Base-by-base conservation (phyloP, 805 yeast species). In the Candida xyloterini region DNA sequence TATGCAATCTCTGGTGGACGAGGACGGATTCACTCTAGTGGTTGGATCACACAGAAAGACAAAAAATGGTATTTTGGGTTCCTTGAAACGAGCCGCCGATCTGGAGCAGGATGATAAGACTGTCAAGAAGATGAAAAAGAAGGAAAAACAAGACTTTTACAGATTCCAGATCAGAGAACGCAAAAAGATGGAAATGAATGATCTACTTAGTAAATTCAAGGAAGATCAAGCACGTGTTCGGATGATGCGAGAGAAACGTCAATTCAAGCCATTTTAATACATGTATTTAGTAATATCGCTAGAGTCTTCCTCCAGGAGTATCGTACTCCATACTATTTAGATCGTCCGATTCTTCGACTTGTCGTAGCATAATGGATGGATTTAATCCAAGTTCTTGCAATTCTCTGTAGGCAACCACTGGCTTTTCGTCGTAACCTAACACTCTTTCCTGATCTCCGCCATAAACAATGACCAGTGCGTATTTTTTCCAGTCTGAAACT, bases 111-210 rank as follows among this genome's bases (percentile, higher is more conserved):
- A 55, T 40, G 67, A 59, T 2, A 68, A 63, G 40, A 63, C 67
- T 11, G 62, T 66, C 44, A 65, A 70, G 38, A 83, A 76, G 61
- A 69, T 74, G 66, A 79, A 82, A 62, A 78, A 74, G 62, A 80
- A 80, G 57, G 90, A 86, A 54, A 87, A 90, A 69, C 73, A 76
- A 50, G 98, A 95, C 65, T 93, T 93, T 70, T 93, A 93, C 70
- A 74, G 96, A 55, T 93, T 90, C 78, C 99, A 93, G 68, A 77
- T 93, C 51, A 81, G 99, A 64, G 96, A 93, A 61, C 76, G 79
- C 56, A 91, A 90, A 74, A 93, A 93, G 70, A 78, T 74, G 47
- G 96, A 91, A 63, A 88, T 93, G 86, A 86, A 87, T 58, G 89
- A 86, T 39, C 69, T 93, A 57, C 70, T 93, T 57, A 70, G 64